Evolutionary conservation across 177 flowering plant genomes (phyloP).

Genomic region (Vitis hybrid): DNA sequence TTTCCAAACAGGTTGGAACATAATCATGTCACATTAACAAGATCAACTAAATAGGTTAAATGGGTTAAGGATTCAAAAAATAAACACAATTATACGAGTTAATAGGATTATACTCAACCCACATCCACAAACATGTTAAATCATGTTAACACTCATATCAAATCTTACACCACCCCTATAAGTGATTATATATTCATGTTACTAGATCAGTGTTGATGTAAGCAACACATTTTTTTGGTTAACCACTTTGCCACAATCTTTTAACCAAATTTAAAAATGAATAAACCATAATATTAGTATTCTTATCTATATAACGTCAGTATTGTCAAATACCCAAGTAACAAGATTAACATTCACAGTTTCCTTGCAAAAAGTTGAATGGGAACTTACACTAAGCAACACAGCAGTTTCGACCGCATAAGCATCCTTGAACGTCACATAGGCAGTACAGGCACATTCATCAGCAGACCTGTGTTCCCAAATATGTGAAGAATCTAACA

Average conservation of each 20-base stretch:
- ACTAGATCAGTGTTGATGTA: neutral
- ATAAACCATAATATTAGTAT: neutral
- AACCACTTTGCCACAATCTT: neutral
- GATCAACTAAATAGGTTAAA: too few species aligned
- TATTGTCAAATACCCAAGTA: neutral
- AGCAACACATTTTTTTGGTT: neutral
- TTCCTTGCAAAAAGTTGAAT: neutral
- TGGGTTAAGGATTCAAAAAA: too few species aligned
- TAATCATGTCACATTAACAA: too few species aligned
- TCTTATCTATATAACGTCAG: too few species aligned
- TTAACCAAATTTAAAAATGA: neutral
- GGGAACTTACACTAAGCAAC: slow-evolving; percentile 77
- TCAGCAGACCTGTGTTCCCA: slow-evolving; percentile 24
- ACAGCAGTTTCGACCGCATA: slow-evolving; percentile 83
- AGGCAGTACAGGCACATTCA: slow-evolving; percentile 72
- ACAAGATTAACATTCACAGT: neutral
- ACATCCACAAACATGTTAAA: neutral
- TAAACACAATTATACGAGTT: too few species aligned
- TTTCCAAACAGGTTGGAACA: too few species aligned
- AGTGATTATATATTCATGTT: neutral
- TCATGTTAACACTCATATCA: neutral
- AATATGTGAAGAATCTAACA: neutral
- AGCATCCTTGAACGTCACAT: slow-evolving; percentile 76
- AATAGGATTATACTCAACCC: too few species aligned
- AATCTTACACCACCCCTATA: neutral